Evolutionary conservation across 345 rosid genomes (phyloP).

Genomic region (Hypericum androsaemum): DNA sequence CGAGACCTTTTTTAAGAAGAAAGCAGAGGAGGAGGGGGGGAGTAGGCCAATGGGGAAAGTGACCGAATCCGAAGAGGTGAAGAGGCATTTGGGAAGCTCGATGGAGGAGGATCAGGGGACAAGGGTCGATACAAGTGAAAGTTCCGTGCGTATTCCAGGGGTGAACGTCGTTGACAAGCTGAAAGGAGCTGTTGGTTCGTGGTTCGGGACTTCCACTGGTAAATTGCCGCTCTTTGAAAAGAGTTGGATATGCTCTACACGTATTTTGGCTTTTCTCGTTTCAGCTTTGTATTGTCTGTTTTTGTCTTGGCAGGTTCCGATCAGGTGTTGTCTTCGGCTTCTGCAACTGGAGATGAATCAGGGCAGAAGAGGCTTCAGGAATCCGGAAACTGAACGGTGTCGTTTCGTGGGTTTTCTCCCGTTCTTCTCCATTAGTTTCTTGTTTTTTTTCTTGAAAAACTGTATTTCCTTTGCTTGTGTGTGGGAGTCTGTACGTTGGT

Average conservation of each 20-base stretch:
- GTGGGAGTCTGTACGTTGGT: too few relatives aligned
- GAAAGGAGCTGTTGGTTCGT: slow-evolving; percentile 46
- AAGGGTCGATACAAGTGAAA: slow-evolving; percentile 9
- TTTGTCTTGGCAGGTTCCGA: slow-evolving; percentile 10
- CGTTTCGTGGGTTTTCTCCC: neutral
- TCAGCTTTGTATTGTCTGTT: neutral
- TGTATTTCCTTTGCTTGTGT: too few relatives aligned
- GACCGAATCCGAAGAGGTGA: slow-evolving; percentile 53
- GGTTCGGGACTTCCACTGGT: slow-evolving; percentile 25
- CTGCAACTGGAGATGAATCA: neutral
- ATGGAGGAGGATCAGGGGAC: slow-evolving; percentile 14
- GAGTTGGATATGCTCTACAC: neutral
- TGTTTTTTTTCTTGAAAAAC: neutral
- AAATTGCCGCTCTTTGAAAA: too few relatives aligned
- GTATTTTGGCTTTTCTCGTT: neutral
- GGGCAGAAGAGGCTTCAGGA: slow-evolving; percentile 28
- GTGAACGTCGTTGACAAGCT: slow-evolving; percentile 40
- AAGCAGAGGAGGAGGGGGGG: neutral
- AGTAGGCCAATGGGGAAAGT: slow-evolving; percentile 26
- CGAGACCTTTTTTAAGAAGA: slow-evolving; percentile 31
- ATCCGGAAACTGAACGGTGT: slow-evolving; percentile 24
- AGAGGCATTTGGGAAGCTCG: slow-evolving; percentile 26
- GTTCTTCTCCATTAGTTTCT: neutral
- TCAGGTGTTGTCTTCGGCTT: slow-evolving; percentile 2
- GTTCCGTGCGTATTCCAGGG: slow-evolving; percentile 15